These are phyloP conservation scores for Bacterosira constricta DNA, from an alignment of 108 stramenopile species.

Conservation along the genomic window DNA sequence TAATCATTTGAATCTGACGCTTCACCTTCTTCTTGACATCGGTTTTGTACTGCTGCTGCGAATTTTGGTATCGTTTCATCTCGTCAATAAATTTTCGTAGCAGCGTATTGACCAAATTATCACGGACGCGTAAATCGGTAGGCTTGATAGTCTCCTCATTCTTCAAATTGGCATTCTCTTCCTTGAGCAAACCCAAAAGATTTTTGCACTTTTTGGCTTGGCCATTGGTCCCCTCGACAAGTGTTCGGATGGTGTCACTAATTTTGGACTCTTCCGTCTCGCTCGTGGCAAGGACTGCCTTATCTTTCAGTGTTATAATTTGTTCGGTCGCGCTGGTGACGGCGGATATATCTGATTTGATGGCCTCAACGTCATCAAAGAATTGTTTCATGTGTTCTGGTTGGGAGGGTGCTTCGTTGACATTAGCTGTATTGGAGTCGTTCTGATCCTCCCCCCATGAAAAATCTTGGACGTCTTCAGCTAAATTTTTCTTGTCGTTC, in stretches of 20 bases:
- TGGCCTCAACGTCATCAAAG: slow-evolving; percentile 82
- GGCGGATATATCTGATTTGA: slow-evolving; percentile 79
- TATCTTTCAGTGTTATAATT: slow-evolving; percentile 75
- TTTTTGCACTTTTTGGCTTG: slow-evolving; percentile 84
- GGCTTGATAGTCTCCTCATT: slow-evolving; percentile 59
- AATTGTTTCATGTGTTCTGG: slow-evolving; percentile 82
- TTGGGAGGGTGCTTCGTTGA: slow-evolving; percentile 13
- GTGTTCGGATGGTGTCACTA: slow-evolving; percentile 60
- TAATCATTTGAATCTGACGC: slow-evolving; percentile 95
- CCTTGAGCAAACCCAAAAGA: slow-evolving; percentile 76
- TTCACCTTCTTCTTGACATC: slow-evolving; percentile 95
- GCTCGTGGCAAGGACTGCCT: slow-evolving; percentile 78
- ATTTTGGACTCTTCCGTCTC: slow-evolving; percentile 77
- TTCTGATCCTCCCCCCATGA: slow-evolving; percentile 21
- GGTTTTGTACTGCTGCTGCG: slow-evolving; percentile 97
- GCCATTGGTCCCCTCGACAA: slow-evolving; percentile 80
- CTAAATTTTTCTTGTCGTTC: slow-evolving; percentile 13
- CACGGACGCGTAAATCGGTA: slow-evolving; percentile 78
- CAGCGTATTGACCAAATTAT: slow-evolving; percentile 93
- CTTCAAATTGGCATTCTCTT: slow-evolving; percentile 80
- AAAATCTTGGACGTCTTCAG: neutral
- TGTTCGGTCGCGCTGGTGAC: slow-evolving; percentile 71
- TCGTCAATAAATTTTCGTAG: slow-evolving; percentile 98
- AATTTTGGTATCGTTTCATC: slow-evolving; percentile 94
- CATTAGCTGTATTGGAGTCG: neutral